These are phyloP conservation scores for Chlamydomonas sp. DNA, from an alignment of 139 green algal genomes.

Conservation along the genomic window DNA sequence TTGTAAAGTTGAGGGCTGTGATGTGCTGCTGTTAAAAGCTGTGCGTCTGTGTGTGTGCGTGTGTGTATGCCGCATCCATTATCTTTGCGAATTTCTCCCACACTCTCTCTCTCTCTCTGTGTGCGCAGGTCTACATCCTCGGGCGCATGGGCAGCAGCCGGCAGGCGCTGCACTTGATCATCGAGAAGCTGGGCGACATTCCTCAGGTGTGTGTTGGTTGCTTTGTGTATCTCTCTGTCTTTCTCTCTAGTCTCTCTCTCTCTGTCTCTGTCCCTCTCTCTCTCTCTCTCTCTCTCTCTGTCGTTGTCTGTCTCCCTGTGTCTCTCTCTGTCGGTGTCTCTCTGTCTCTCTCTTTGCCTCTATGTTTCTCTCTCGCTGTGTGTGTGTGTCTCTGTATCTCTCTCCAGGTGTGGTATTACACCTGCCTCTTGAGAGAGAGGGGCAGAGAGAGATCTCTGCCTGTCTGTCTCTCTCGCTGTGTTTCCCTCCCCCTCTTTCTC, in stretches of 20 bases:
- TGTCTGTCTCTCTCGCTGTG: too few relatives aligned
- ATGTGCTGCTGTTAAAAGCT: too few relatives aligned
- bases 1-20: too few relatives aligned
- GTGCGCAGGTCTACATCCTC: slow-evolving; percentile 73
- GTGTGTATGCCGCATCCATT: too few relatives aligned
- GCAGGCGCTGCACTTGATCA: slow-evolving; percentile 80
- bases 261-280: not conserved
- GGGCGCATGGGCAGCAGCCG: slow-evolving; percentile 76
- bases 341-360: not conserved
- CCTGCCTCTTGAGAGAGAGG: too few relatives aligned
- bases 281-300: not conserved
- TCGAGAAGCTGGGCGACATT: slow-evolving; percentile 77
- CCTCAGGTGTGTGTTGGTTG: slow-evolving; percentile 34
- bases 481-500: too few relatives aligned
- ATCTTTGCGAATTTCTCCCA: not conserved
- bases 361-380: too few relatives aligned
- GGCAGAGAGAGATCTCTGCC: too few relatives aligned
- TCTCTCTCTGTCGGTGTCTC: not conserved
- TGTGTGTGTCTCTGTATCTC: too few relatives aligned
- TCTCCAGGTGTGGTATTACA: too few relatives aligned
- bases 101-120: not conserved
- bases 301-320: not conserved
- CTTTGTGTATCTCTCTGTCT: not conserved
- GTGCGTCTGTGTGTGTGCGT: too few relatives aligned
- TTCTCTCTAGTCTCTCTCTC: not conserved